Evolutionary conservation across 208 protist species (phyloP), one percentile per base, ranked within the genome.

Genomic region (Trypanosoma rangeli): DNA sequence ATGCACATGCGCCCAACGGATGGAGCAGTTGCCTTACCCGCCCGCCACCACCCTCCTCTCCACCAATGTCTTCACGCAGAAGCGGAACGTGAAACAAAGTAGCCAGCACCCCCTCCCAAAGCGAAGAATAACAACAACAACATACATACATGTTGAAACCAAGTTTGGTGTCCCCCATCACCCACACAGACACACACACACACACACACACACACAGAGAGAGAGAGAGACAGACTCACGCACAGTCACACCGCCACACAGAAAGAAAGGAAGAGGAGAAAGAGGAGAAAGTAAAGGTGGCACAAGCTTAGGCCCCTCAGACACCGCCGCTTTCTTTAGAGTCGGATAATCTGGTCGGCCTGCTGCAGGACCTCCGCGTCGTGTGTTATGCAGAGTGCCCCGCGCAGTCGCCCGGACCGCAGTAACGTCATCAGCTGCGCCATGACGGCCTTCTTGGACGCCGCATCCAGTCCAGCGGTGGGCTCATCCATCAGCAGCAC

Each of bases 401-500:
- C 84, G 13, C 64, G 42, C 22, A 90, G 63, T 29, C 69, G 70
- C 18, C 79, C 73, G 15, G 44, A 57, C 48, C 64, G 59, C 46
- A 94, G 74, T 59, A 94, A 58, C 63, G 57, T 71, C 10, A 76
- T 77, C 79, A 72, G 85, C 68, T 83, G 68, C 22, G 20, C 24
- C 53, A 94, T 64, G 22, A 94, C 61, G 29, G 68, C 72, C 16
- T 64, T 29, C 70, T 84, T 84, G 44, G 82, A 80, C 56, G 73
- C 74, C 42, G 31, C 63, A 55, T 94, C 88, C 15, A 94, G 79
- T 44, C 80, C 85, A 10, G 88, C 74, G 0, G 88, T 94, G 13
- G 85, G 84, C 64, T 94, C 88, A 33, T 94, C 88, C 85, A 92
- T 87, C 56, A 94, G 71, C 39, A 94, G 70, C 31, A 94, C 75